Conservation (phyloP, 257 asterid species). For the Solanum piurae region DNA sequence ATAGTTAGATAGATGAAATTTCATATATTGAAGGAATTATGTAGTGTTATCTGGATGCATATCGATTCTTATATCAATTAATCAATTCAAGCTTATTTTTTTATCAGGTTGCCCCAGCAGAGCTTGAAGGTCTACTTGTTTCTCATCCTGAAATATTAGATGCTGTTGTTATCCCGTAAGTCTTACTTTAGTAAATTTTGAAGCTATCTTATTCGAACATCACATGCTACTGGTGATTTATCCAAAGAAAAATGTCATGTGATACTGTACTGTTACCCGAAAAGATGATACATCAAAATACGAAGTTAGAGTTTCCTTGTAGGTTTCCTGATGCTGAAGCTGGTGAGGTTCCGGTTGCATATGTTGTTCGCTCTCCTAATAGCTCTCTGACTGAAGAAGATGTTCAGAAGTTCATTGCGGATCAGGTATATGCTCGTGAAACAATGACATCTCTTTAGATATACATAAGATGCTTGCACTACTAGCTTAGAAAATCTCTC, state of each 20-base stretch:
- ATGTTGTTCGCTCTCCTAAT: conserved; percentile 70
- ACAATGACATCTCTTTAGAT: neutral
- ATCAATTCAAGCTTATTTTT: neutral
- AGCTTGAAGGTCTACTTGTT: conserved; percentile 90
- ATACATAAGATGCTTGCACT: neutral
- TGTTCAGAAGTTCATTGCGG: conserved; percentile 67
- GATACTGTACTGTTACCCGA: neutral
- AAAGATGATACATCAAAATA: neutral
- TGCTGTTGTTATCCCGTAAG: conserved; percentile 95
- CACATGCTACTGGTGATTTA: neutral
- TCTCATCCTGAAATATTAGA: conserved; percentile 88
- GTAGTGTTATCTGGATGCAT: neutral
- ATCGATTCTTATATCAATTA: neutral
- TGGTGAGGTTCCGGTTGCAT: conserved; percentile 89
- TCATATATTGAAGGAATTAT: neutral
- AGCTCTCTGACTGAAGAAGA: conserved; percentile 89
- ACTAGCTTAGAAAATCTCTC: neutral
- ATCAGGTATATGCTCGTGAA: conserved; percentile 50
- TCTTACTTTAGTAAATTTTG: neutral
- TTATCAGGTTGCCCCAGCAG: conserved; percentile 94
- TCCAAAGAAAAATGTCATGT: neutral
- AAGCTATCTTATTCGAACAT: neutral
- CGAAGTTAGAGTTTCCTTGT: neutral
- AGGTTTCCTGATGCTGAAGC: conserved; percentile 98
- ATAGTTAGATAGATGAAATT: neutral